Base-by-base conservation (phyloP, 148 eudicot species). In the Fagopyrum tataricum region DNA sequence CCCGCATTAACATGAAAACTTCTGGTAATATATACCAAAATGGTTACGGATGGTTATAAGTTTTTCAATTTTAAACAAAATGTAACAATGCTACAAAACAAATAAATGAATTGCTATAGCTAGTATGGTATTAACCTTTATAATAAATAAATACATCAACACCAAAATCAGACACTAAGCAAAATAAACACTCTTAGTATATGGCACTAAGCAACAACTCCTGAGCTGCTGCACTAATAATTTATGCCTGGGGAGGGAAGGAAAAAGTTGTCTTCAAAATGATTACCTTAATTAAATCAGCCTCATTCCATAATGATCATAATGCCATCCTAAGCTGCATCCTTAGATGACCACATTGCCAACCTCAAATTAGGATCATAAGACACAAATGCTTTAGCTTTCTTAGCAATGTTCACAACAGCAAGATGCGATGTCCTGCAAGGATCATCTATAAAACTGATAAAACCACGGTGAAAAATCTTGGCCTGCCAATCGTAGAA, bases 221-320 rank as follows among this genome's bases (percentile, higher is more conserved):
- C 48, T 23, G 15, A 59, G 3, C 9, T 62, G 24, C 13, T n/a
- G 13, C 64, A 58, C 37, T 58, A 23, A 58, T 58, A 8, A 58
- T 58, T 58, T 23, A 58, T 23, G 2, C 31, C 21, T 58, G 21
- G 39, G 7, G 14, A 58, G 24, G 10, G 21, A 58, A 21, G 31
- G 42, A 62, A 62, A 14, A 62, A 14, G 68, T 62, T 26, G 14
- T 62, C 18, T 1, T 62, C 7, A 21, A 9, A 13, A 62, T 21
- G 13, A 58, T n/a, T 80, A 89, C 97, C 95, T 91, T 91, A 74
- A 90, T 93, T 75, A 93, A 75, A 82, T 93, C 98, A 47, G 96
- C 98, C 70, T 87, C 87, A 76, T 90, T 79, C 98, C 98, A 93
- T 72, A 93, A n/a, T 80, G 80, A 89, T 83, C 94, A 87, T 89